Base-by-base conservation (phyloP, 1,284 basidiomycete genomes). In the Ceratobasidium sp. region DNA sequence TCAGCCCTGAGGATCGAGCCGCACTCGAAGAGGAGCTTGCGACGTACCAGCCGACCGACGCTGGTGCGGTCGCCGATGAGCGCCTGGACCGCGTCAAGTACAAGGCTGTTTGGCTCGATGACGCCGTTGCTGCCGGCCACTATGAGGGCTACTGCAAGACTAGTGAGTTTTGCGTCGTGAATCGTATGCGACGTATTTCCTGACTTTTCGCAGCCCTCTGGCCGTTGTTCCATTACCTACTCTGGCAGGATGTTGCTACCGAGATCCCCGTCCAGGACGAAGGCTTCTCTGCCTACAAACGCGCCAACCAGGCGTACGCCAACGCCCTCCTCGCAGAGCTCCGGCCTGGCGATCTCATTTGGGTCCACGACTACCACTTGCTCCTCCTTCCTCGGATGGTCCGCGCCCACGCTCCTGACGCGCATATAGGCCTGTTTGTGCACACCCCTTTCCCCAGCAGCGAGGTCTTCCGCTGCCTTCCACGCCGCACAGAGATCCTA, bases 71-170 rank as follows among this genome's bases (percentile, higher is more conserved):
- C 28, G 75, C 78, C 72, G 79, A 42, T 78, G 77, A 79, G 58
- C 73, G 79, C 28, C 77, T 25, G 85, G 86, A 73, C 85, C 86
- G 63, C 83, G 86, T 88, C 61, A 85, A 83, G 60, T 97, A 95
- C 78, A 87, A 95, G 16, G 95, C 96, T 12, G 92, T 98, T 21
- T 97, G 95, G 92, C 84, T 97, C 30, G 92, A 95, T 75, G 92
- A 95, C 79, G 89, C 90, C 80, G 87, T 94, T 49, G 94, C 93
- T 30, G 94, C 95, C 79, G 93, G 92, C 0, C 95, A 97, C 81
- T 98, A 98, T 79, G 94, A 96, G 77, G 96, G 95, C 0, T 98
- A 98, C 82, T 98, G 96, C 87, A 99, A 99, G 81, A 90, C 92
- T 77, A 97, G 92, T 95, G 78, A 83, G 87, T 86, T 14, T 14